Base-by-base conservation (phyloP, 805 yeast genomes). In the Aciculoconidium aculeatum region DNA sequence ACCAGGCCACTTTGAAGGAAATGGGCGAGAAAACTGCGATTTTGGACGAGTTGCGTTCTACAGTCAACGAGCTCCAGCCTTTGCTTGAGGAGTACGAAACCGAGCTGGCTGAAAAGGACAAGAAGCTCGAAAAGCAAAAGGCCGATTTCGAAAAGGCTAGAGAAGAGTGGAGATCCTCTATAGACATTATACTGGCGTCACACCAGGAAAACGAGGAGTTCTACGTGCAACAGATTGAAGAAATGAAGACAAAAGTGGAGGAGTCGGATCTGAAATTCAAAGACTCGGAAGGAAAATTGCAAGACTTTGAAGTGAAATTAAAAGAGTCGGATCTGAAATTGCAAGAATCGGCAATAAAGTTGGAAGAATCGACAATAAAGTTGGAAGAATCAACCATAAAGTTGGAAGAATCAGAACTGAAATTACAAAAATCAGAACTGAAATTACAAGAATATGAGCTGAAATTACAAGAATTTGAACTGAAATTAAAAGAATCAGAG, bases 101-200 rank as follows among this genome's bases (percentile, higher is more conserved):
- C 12, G 67, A 65, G 36, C 34, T 70, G 27, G 42, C 47, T 1
- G 58, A 61, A 21, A 65, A 59, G 30, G 83, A 78, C 24, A 54
- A 53, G 13, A 67, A 65, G 37, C 47, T 75, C 30, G 41, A 45
- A n/a, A 65, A 61, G 30, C 75, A 67, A 34, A 70, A 67, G 43
- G 44, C 43, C 11, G 68, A 60, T 15, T 66, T 70, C 24, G 80
- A 75, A 28, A 43, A 50, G 10, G 80, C 78, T 25, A 58, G 80
- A 16, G 70, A 66, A 26, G 82, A 78, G 44, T 60, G 80, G 55
- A 49, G 79, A 25, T 73, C 70, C 28, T 75, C 73, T 11, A 63
- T 78, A 27, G 78, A 72, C 35, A 54, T 72, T 24, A 61, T 78
- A 48, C 72, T 74, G 24, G 49, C 55, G 17, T 74, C 75, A 23